Evolutionary conservation across 768 basidiomycete genomes (phyloP).

Genomic region (Russula sp.): DNA sequence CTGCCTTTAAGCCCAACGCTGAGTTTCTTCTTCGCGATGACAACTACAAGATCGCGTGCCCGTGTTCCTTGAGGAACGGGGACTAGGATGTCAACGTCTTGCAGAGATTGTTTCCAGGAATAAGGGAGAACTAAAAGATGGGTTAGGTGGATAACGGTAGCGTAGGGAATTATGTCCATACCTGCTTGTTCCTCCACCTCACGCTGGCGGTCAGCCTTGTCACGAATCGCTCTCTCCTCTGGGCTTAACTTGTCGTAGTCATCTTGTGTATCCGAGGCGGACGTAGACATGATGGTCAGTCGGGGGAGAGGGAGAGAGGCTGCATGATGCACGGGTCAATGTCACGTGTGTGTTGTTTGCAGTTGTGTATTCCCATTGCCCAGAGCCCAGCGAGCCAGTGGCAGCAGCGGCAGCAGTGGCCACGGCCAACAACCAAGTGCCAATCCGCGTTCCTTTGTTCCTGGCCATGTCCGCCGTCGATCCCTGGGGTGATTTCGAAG

Average conservation of each 20-base stretch:
- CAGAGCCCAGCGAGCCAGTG: background rate
- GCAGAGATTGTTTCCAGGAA: conserved; percentile 83
- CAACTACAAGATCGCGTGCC: conserved; percentile 63
- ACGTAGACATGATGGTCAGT: conserved; percentile 8
- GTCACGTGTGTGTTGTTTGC: conserved; percentile 30
- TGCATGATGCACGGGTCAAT: background rate
- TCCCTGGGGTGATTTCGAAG: conserved; percentile 70
- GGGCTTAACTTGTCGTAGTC: conserved; percentile 71
- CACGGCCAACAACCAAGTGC: background rate
- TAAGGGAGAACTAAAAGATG: conserved; percentile 70
- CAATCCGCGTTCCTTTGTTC: background rate
- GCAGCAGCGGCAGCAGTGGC: too few species aligned
- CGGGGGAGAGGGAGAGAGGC: background rate
- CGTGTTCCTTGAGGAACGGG: conserved; percentile 86
- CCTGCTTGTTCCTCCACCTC: conserved; percentile 82
- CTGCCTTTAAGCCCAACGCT: conserved; percentile 79
- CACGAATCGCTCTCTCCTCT: conserved; percentile 67
- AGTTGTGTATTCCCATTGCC: conserved; percentile 27
- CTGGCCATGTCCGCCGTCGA: conserved; percentile 51
- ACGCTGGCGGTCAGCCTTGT: conserved; percentile 56
- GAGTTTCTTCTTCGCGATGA: conserved; percentile 76
- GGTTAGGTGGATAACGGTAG: conserved; percentile 17
- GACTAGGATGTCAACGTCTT: conserved; percentile 75
- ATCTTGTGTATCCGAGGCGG: conserved; percentile 25
- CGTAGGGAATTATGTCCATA: conserved; percentile 34